Conservation (phyloP, 495 filamentous ascomycete species). For the Talaromyces trachyspermus region DNA sequence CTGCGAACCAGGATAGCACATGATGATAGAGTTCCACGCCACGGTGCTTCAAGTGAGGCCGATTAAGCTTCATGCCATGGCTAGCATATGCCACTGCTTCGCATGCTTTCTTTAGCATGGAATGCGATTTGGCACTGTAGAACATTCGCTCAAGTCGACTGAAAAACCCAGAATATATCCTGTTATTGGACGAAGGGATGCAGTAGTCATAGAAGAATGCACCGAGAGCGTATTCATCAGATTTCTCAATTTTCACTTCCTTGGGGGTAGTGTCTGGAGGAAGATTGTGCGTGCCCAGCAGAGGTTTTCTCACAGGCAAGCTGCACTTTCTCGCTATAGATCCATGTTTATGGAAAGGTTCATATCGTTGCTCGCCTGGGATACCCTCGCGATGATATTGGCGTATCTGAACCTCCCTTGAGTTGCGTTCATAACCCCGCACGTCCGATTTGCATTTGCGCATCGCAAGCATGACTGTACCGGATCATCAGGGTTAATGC, state of each 20-base stretch:
- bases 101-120: conserved; percentile 22
- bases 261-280: conserved; percentile 14
- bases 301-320: conserved; percentile 14
- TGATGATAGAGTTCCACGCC: conserved; percentile 19
- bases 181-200: conserved; percentile 12
- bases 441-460: conserved; percentile 19
- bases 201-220: conserved; percentile 28
- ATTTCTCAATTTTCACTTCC: conserved; percentile 14
- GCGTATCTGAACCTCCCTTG: conserved; percentile 14
- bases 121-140: conserved; percentile 12
- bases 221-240: conserved; percentile 18
- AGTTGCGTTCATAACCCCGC: conserved; percentile 21
- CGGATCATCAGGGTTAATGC: too few species aligned
- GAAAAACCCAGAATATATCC: conserved; percentile 20
- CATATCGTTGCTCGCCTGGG: too few species aligned
- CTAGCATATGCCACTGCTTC: conserved; percentile 20
- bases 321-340: conserved; percentile 22
- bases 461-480: conserved; percentile 27
- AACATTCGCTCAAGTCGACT: conserved; percentile 20
- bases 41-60: conserved; percentile 16
- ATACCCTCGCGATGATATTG: too few species aligned
- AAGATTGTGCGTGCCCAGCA: conserved; percentile 13
- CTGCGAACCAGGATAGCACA: conserved; percentile 18
- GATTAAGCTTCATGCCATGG: conserved; percentile 17
- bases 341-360: too few species aligned